Conservation (phyloP, 441 rosid species). For the Jatropha podagrica region DNA sequence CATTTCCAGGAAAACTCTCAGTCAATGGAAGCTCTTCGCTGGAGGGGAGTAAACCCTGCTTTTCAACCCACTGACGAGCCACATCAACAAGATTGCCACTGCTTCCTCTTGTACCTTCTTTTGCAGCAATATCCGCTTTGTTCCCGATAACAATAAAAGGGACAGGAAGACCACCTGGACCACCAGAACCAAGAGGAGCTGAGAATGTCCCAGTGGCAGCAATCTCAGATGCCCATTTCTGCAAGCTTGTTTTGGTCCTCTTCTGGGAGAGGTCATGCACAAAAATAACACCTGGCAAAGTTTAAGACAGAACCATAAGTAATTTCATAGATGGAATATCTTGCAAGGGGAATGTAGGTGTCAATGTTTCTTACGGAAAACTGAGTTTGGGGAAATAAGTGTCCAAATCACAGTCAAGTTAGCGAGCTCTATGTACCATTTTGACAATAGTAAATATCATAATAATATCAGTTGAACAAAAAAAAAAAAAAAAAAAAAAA, state of each 20-base stretch:
- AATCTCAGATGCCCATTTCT: conserved; percentile 94
- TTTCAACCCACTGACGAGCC: conserved; percentile 99
- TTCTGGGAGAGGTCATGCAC: conserved; percentile 97
- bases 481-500: neutral
- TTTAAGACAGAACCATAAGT: conserved; percentile 18
- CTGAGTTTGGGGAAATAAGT: neutral
- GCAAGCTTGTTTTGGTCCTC: conserved; percentile 92
- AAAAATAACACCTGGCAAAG: conserved; percentile 82
- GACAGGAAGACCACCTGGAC: conserved; percentile 96
- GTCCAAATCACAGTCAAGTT: conserved; percentile 11
- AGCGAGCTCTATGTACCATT: neutral
- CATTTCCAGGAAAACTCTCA: conserved; percentile 90
- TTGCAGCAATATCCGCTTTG: conserved; percentile 91
- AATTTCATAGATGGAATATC: conserved; percentile 19
- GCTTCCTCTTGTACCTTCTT: conserved; percentile 92
- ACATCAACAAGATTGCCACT: conserved; percentile 97
- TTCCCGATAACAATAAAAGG: conserved; percentile 89
- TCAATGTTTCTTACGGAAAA: neutral
- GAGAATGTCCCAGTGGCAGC: conserved; percentile 89
- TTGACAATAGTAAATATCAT: neutral
- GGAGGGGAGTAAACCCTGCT: conserved; percentile 91
- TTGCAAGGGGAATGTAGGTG: conserved; percentile 18
- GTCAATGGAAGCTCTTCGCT: conserved; percentile 95
- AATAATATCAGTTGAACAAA: neutral
- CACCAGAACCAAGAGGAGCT: conserved; percentile 89